These are phyloP conservation scores for Penicillium occitanis DNA, from an alignment of 2,329 filamentous ascomycete species.

Conservation along the genomic window DNA sequence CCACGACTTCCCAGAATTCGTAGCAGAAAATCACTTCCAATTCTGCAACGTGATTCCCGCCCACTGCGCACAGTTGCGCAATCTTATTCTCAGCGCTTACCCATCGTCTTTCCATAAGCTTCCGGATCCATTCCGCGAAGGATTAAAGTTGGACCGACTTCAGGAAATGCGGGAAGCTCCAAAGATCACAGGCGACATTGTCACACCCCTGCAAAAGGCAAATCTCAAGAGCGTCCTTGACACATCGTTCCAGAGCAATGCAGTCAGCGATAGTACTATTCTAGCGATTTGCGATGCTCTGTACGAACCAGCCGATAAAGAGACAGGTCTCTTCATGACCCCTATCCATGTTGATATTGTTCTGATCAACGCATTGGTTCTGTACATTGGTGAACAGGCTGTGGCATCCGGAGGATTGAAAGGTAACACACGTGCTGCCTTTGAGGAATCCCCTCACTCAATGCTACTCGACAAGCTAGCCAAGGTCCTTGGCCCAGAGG, in stretches of 20 bases:
- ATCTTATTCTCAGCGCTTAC: conserved; percentile 80
- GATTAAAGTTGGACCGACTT: conserved; percentile 72
- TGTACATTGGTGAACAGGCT: conserved; percentile 75
- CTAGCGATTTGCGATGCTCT: conserved; percentile 75
- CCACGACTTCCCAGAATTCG: conserved; percentile 92
- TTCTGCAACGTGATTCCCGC: conserved; percentile 79
- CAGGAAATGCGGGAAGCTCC: conserved; percentile 72
- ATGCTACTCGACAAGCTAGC: conserved; percentile 73
- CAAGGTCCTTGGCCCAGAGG: conserved; percentile 71
- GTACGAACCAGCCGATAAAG: conserved; percentile 57
- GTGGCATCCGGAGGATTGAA: conserved; percentile 60
- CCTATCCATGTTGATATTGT: conserved; percentile 67
- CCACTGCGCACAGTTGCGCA: conserved; percentile 83
- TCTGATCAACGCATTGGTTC: conserved; percentile 77
- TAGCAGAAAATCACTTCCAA: conserved; percentile 80
- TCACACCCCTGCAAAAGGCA: conserved; percentile 47
- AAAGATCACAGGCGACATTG: conserved; percentile 63
- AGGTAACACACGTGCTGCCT: conserved; percentile 58
- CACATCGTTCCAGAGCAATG: conserved; percentile 54
- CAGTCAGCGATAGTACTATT: conserved; percentile 66
- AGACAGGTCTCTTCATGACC: conserved; percentile 65
- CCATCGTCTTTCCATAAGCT: conserved; percentile 69
- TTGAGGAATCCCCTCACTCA: conserved; percentile 67
- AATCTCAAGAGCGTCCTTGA: conserved; percentile 58
- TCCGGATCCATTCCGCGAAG: conserved; percentile 69